Conservation (phyloP, 805 yeast species). For the Trichomonascus vanleenenianus region DNA sequence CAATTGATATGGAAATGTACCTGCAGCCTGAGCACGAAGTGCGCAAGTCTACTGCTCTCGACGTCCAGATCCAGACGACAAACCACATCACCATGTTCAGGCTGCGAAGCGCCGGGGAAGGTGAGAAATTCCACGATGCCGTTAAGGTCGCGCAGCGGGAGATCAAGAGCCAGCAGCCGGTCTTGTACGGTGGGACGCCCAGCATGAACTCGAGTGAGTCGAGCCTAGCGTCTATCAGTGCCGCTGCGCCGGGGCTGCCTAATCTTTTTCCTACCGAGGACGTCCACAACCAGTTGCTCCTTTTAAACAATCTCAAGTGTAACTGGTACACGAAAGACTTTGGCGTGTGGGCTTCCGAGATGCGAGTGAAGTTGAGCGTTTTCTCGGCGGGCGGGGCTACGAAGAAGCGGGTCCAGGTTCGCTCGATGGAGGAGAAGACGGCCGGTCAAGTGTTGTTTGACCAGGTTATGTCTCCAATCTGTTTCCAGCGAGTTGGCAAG, state of each 20-base stretch:
- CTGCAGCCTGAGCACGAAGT: constrained; percentile 13
- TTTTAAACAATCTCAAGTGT: constrained; percentile 19
- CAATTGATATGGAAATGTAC: neutral
- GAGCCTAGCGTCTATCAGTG: neutral
- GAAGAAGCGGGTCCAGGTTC: neutral
- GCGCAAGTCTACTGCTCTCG: constrained; percentile 17
- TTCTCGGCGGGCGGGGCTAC: constrained; percentile 1
- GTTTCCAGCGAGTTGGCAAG: constrained; percentile 11
- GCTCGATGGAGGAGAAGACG: neutral
- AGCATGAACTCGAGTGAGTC: constrained; percentile 2
- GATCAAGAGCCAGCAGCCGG: constrained; percentile 16
- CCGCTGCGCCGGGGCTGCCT: neutral
- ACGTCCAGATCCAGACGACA: constrained; percentile 15
- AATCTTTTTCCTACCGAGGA: neutral
- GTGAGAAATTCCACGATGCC: constrained; percentile 16
- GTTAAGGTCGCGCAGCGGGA: constrained; percentile 14
- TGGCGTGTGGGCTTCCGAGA: constrained; percentile 14
- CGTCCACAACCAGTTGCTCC: constrained; percentile 9
- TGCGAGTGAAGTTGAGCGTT: constrained; percentile 2
- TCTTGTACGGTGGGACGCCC: constrained; percentile 9
- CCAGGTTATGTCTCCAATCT: neutral
- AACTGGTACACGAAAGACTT: constrained; percentile 10
- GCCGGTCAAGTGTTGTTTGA: neutral
- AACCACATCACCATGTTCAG: constrained; percentile 17
- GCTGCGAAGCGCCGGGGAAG: constrained; percentile 8